Base-by-base conservation (phyloP, 2,329 filamentous ascomycete genomes). In the Chrysoporthe deuterocubensis region DNA sequence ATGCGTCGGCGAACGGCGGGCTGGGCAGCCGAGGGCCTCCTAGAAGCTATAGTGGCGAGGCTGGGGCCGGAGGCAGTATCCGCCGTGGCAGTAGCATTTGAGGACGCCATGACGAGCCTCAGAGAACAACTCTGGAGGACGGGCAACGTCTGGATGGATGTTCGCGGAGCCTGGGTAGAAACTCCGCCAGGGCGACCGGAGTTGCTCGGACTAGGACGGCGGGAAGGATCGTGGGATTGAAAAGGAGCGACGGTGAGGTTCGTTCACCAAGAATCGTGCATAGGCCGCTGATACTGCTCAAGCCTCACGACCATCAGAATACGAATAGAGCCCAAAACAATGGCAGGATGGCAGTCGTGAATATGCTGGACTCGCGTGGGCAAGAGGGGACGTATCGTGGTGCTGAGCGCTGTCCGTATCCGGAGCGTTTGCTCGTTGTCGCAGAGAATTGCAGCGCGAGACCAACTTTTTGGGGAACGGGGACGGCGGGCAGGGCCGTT, bases 91-190 rank as follows among this genome's bases (percentile, higher is more conserved):
- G 67, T 48, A 16, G 46, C 61, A 56, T 64, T 69, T 57, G 66
- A 52, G 14, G 68, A 58, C 66, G 68, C 66, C 68, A 68, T 70
- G 57, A 37, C 66, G 62, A 34, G 2, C 57, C 46, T 46, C 37
- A 26, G 57, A 21, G 16, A 50, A 67, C 37, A 52, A 62, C 48
- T 56, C 59, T 57, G 57, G 61, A 34, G 11, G 54, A 9, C 16
- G 6, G 32, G 4, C 5, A 18, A n/a, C 13, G 34, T n/a, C 6
- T 40, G 54, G 7, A 21, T 40, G 52, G 34, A 54, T 37, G 67
- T 64, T 56, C 54, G 65, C 57, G 52, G 61, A 37, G 50, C 60
- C 64, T 62, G n/a, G 61, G 50, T 67, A 32, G 50, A 65, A 58
- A 64, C 40, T 63, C 48, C 54, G 67, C 43, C 64, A 54, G 62